phyloP scores from a whole-genome alignment of 2,329 filamentous ascomycete genomes.

The Didymella sp. region DNA sequence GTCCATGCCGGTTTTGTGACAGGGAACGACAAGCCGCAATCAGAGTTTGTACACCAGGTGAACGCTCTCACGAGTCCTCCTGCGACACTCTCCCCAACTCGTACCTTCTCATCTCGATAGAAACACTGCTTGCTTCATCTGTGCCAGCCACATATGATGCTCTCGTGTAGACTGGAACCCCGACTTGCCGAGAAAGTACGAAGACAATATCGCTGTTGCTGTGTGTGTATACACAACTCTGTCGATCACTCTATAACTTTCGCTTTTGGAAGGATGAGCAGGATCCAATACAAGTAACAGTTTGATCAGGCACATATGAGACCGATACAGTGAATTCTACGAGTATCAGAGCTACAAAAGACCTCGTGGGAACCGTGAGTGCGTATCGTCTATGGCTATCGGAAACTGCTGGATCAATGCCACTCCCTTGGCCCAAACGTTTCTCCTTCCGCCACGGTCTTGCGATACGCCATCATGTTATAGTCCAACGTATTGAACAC shows the following conservation, averaged over 20 bases:
- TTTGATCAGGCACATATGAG: too few species aligned
- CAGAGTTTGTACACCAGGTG: neutral
- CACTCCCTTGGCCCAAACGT: constrained; percentile 29
- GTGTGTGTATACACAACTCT: too few species aligned
- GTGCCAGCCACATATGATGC: neutral
- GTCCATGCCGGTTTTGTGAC: constrained; percentile 1
- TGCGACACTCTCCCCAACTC: neutral
- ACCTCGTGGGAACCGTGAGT: too few species aligned
- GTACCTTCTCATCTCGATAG: neutral
- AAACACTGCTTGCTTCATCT: constrained; percentile 1
- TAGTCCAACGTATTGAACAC: constrained; percentile 29
- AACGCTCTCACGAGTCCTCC: constrained; percentile 5
- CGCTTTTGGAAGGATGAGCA: too few species aligned
- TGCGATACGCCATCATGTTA: constrained; percentile 24
- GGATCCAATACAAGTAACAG: too few species aligned
- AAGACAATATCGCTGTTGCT: neutral
- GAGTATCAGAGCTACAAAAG: too few species aligned
- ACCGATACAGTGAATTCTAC: too few species aligned
- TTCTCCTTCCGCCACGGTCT: constrained; percentile 24
- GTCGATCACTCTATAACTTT: too few species aligned
- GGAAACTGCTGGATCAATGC: constrained; percentile 5
- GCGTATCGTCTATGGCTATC: too few species aligned
- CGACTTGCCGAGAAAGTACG: neutral
- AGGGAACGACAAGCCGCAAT: constrained; percentile 4
- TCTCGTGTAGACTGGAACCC: constrained; percentile 1